Evolutionary conservation across 345 rosid genomes (phyloP), one percentile per base, ranked within the genome.

Genomic region (Sonneratia alba): DNA sequence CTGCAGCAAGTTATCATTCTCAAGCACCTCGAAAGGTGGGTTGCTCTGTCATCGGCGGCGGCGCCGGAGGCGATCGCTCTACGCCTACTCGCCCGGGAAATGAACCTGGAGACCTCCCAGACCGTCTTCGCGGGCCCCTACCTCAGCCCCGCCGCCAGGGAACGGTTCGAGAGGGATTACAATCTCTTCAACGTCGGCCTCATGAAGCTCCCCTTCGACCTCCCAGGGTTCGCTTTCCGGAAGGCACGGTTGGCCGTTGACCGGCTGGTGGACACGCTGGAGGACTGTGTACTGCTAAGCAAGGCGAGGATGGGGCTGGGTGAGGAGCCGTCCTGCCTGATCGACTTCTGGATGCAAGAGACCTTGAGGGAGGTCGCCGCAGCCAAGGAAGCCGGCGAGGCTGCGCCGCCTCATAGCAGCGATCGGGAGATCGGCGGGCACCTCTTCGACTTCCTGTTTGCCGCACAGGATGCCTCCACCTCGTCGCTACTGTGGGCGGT

Each of bases 41-140:
- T 47, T 13, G 51, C 6, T 7, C 51, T 47, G 13, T 47, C 51
- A 10, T 9, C 14, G 51, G 51, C 70, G 12, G 48, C 73, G 18
- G 71, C 67, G 1, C 1, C 57, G 15, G 22, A 66, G 1, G 78
- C 89, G 0, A 73, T 81, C 43, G 61, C 82, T 0, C 79, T 93
- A 1, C 82, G 98, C 8, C 48, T 83, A 0, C 73, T 82, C 7
- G 92, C 70, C 67, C 87, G 98, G 2, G 97, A 93, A 5, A 78
- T 93, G 78, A 91, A 93, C 73, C 88, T 93, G 0, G 96, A 93
- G 68, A 91, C 96, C 36, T 93, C 98, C 3, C 97, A 93, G 80
- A 87, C 93, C 0, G 97, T 91, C 37, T 85, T 93, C 70, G 95
- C 82, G 0, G 98, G 98, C 7, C 88, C 86, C 1, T 93, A 93